A percentile compares a stretch with the other conserved stretches of the same genome.
Conservation (phyloP, 2,329 filamentous ascomycete genomes). For the Colletotrichum karsti region DNA sequence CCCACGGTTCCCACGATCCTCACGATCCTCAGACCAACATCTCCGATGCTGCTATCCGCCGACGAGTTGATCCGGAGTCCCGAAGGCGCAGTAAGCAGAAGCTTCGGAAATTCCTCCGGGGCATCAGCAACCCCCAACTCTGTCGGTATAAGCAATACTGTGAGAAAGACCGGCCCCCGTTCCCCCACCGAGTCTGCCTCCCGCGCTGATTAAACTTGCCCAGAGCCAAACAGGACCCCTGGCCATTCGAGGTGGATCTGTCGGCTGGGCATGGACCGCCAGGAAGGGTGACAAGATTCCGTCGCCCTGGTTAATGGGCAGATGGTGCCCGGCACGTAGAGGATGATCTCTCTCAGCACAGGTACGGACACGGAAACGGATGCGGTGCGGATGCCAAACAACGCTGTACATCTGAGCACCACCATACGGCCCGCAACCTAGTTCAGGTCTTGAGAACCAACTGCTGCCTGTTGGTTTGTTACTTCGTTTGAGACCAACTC, state of each 20-base stretch:
- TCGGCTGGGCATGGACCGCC: constrained; percentile 6
- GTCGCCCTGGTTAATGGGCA: constrained; percentile 26
- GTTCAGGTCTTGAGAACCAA: background rate
- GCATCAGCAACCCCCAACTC: too few species aligned
- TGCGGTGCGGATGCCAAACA: background rate
- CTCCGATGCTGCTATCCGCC: background rate
- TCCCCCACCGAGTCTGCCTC: background rate
- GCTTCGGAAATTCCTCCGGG: too few species aligned
- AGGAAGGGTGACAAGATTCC: background rate
- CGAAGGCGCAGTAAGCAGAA: background rate
- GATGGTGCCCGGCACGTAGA: background rate
- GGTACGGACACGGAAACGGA: too few species aligned
- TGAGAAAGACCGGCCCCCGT: background rate
- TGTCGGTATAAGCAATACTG: background rate
- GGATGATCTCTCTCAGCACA: constrained; percentile 1
- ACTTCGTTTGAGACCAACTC: background rate
- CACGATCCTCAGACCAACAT: background rate
- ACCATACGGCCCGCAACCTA: background rate
- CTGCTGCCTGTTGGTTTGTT: constrained; percentile 16
- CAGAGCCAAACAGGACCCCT: constrained; percentile 5
- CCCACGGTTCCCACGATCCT: background rate
- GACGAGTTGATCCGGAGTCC: background rate
- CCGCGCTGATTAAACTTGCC: constrained; percentile 6
- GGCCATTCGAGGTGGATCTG: background rate
- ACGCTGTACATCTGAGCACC: background rate